Percentiles rank a stretch among this genome's conserved stretches.
Evolutionary conservation across 2,329 filamentous ascomycete species (phyloP).

Genomic region (Sarocladiaceae sp.): DNA sequence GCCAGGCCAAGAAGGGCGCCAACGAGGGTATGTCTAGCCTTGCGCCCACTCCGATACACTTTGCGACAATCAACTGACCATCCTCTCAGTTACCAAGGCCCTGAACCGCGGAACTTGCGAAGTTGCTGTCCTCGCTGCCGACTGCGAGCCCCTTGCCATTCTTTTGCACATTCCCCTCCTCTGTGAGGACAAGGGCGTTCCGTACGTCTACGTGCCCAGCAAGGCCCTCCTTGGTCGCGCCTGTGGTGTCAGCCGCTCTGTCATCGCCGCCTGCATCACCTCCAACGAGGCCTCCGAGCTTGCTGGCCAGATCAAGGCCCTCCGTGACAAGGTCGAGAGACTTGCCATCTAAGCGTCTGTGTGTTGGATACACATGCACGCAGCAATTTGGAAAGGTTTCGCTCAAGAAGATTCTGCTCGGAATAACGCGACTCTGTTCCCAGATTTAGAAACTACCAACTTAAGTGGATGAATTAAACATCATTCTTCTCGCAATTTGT

Average conservation of each 20-base stretch:
- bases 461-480: too few relatives aligned
- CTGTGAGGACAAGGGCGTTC: conserved; percentile 43
- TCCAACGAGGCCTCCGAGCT: conserved; percentile 89
- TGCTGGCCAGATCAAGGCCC: conserved; percentile 76
- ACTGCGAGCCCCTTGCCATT: conserved; percentile 83
- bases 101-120: conserved; percentile 89
- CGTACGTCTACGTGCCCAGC: conserved; percentile 66
- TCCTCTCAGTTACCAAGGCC: conserved; percentile 62
- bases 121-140: conserved; percentile 83
- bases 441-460: too few relatives aligned
- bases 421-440: too few relatives aligned
- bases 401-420: too few relatives aligned
- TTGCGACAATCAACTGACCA: conserved; percentile 4
- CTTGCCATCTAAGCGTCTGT: conserved; percentile 71
- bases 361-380: too few relatives aligned
- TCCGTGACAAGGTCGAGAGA: conserved; percentile 95
- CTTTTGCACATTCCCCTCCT: conserved; percentile 85
- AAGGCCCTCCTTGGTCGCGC: conserved; percentile 86
- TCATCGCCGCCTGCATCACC: conserved; percentile 85
- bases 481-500: too few relatives aligned
- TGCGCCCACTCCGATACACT: background rate
- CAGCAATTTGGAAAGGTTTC: too few relatives aligned
- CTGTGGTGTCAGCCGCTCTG: conserved; percentile 81
- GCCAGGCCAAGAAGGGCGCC: conserved; percentile 84
- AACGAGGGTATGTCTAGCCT: conserved; percentile 55